These are phyloP conservation scores for Hymenochaete sp. DNA, from an alignment of 1,284 basidiomycete species.

Conservation along the genomic window DNA sequence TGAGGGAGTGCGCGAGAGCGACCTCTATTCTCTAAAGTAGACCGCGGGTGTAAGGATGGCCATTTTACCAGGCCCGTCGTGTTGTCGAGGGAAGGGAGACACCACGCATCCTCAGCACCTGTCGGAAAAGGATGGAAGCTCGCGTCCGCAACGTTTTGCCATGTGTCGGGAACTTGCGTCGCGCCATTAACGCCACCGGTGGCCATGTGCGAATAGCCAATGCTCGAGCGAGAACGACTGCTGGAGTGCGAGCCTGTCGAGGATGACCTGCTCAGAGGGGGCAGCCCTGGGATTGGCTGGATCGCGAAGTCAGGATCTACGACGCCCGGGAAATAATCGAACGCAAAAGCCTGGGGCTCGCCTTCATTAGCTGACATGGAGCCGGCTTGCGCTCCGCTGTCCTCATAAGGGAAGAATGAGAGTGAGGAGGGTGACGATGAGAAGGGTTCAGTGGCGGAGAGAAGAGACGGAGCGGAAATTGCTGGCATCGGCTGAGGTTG, in stretches of 20 bases:
- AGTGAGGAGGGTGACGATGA: not conserved
- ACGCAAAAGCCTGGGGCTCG: slow-evolving; percentile 5
- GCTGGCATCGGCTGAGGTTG: not conserved
- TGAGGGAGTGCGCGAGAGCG: not conserved
- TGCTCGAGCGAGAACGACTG: slow-evolving; percentile 12
- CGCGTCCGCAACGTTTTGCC: slow-evolving; percentile 4
- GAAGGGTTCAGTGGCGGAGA: not conserved
- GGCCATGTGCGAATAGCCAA: slow-evolving; percentile 2
- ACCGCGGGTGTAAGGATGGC: not conserved
- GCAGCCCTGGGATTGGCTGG: slow-evolving; percentile 3
- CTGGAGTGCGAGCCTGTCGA: slow-evolving; percentile 16
- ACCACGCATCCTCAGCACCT: not conserved
- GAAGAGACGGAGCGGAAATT: slow-evolving; percentile 1
- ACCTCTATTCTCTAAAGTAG: not conserved
- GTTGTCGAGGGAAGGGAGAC: too few species aligned
- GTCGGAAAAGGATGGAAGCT: not conserved
- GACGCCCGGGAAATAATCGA: slow-evolving; percentile 8
- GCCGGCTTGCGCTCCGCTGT: too few species aligned
- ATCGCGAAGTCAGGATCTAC: slow-evolving; percentile 1
- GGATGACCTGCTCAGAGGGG: slow-evolving; percentile 14
- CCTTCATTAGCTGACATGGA: not conserved
- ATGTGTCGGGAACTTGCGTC: not conserved
- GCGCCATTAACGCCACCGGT: not conserved
- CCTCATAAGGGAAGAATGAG: too few species aligned
- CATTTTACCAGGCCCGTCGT: too few species aligned